Evolutionary conservation across 2,329 filamentous ascomycete species (phyloP).

Genomic region (Endothia cerciana): DNA sequence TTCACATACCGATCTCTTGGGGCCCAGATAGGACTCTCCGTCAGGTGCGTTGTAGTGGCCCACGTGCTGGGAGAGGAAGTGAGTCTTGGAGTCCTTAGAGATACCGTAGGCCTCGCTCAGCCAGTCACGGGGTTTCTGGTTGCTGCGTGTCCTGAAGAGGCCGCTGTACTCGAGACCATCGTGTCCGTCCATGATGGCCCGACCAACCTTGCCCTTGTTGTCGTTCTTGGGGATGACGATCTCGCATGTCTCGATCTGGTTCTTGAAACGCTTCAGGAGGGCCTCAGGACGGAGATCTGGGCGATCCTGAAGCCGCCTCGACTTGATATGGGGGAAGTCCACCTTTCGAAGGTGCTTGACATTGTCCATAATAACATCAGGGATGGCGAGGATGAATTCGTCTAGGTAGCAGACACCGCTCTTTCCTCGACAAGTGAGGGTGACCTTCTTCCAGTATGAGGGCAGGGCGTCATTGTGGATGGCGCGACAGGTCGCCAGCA

Average conservation of each 20-base stretch:
- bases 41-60: too few species aligned
- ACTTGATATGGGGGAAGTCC: neutral
- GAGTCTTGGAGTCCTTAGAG: neutral
- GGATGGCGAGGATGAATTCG: neutral
- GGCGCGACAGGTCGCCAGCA: neutral
- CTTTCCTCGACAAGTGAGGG: neutral
- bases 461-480: neutral
- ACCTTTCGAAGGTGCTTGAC: slow-evolving; percentile 9
- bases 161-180: neutral
- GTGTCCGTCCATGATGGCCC: neutral
- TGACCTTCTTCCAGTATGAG: neutral
- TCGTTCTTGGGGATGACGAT: neutral
- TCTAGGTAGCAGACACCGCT: slow-evolving; percentile 5
- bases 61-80: neutral
- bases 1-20: neutral
- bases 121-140: neutral
- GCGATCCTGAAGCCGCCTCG: neutral
- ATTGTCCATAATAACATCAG: neutral
- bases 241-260: neutral
- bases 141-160: neutral
- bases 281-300: neutral
- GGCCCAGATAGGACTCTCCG: too few species aligned
- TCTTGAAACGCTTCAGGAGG: neutral
- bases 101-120: neutral
- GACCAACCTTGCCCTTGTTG: neutral